These are phyloP conservation scores for Mycogone perniciosa DNA, from an alignment of 2,329 filamentous ascomycete species.

Conservation along the genomic window DNA sequence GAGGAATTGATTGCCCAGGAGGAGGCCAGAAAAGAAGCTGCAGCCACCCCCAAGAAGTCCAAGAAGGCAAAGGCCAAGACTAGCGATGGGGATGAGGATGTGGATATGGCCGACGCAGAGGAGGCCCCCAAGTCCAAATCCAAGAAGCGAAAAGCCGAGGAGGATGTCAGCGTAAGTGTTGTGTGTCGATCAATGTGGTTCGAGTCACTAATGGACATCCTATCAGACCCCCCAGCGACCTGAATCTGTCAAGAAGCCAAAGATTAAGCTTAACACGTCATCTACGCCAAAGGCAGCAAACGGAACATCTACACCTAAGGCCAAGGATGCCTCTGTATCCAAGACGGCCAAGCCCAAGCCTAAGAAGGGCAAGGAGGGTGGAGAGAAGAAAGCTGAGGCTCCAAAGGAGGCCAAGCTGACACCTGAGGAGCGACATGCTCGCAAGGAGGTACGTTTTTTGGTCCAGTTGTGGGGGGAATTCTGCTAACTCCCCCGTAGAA, in stretches of 20 bases:
- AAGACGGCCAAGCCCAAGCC: conserved; percentile 50
- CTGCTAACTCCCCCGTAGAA: conserved; percentile 44
- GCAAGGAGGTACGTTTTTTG: conserved; percentile 49
- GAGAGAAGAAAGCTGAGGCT: conserved; percentile 50
- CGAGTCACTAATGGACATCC: neutral
- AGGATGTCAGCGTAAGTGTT: conserved; percentile 52
- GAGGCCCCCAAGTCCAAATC: conserved; percentile 58
- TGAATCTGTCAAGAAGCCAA: conserved; percentile 61
- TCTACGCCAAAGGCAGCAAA: conserved; percentile 65
- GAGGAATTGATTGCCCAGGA: conserved; percentile 57
- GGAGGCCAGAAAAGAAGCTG: conserved; percentile 38
- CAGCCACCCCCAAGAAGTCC: conserved; percentile 33
- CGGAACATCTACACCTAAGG: conserved; percentile 50
- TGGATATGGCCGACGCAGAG: conserved; percentile 57
- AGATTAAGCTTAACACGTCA: conserved; percentile 58
- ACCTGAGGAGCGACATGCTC: conserved; percentile 49
- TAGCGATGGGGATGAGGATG: conserved; percentile 47
- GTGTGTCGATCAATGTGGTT: neutral
- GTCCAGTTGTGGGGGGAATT: neutral
- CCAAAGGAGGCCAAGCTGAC: conserved; percentile 53
- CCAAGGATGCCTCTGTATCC: conserved; percentile 46
- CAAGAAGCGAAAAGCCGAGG: conserved; percentile 82
- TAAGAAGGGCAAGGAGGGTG: conserved; percentile 50
- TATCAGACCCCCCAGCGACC: conserved; percentile 49
- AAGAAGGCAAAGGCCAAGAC: conserved; percentile 46